phyloP scores from a whole-genome alignment of 495 filamentous ascomycete genomes.

The Usnea hakonensis region DNA sequence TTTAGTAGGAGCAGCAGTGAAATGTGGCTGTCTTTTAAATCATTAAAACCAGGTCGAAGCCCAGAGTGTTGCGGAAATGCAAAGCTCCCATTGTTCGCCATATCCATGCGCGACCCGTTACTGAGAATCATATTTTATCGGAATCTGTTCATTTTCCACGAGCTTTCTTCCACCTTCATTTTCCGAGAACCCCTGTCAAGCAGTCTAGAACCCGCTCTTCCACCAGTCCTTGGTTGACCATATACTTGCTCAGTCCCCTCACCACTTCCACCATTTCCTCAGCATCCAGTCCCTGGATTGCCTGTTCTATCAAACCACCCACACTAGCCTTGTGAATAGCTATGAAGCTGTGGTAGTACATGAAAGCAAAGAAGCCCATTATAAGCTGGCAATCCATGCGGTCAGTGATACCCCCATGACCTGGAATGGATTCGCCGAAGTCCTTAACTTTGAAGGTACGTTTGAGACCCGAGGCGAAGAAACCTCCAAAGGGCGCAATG shows the following conservation, averaged over 20 bases:
- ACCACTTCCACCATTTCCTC: constrained; percentile 90
- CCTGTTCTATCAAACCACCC: constrained; percentile 78
- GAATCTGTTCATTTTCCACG: too few relatives aligned
- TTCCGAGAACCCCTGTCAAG: constrained; percentile 11
- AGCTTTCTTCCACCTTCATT: constrained; percentile 13
- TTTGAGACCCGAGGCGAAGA: constrained; percentile 97
- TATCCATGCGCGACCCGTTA: background rate
- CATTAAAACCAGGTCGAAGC: background rate
- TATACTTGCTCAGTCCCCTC: constrained; percentile 70
- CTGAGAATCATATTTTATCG: background rate
- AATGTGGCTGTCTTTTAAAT: background rate
- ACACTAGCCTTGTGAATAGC: constrained; percentile 73
- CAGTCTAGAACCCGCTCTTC: constrained; percentile 45
- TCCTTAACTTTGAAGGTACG: constrained; percentile 99
- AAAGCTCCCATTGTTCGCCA: background rate
- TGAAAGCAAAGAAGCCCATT: constrained; percentile 97
- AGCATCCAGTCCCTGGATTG: constrained; percentile 70
- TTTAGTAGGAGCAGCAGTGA: background rate
- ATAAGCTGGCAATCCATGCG: constrained; percentile 99
- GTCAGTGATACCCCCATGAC: constrained; percentile 97
- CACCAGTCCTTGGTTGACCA: constrained; percentile 74
- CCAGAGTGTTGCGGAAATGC: background rate
- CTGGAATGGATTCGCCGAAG: constrained; percentile 96
- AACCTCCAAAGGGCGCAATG: constrained; percentile 96
- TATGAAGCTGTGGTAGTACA: constrained; percentile 98